Evolutionary conservation across 176 grass and related monocot genomes (phyloP).

Genomic region (Aegilops bicornis): DNA sequence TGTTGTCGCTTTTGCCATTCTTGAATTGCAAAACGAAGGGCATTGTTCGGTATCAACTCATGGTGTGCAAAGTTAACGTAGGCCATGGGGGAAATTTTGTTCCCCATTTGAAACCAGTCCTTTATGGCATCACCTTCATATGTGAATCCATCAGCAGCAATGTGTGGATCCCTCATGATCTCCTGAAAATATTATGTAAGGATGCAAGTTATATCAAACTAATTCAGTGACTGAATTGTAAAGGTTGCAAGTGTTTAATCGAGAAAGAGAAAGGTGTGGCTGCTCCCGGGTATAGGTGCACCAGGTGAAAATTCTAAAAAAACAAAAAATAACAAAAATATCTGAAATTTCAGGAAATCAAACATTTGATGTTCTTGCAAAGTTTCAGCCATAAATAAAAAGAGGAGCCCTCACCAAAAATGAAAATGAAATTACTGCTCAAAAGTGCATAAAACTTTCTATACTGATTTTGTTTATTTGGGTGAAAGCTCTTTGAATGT

Average conservation of each 20-base stretch:
- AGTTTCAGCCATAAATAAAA: no score
- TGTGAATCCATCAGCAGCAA: constrained; percentile 57
- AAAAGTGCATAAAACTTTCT: no score
- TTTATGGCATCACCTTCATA: constrained; percentile 55
- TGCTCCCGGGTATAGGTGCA: no score
- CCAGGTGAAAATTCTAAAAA: no score
- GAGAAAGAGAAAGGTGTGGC: no score
- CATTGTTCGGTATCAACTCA: constrained; percentile 39
- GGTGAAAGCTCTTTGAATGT: no score
- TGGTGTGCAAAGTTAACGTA: constrained; percentile 27
- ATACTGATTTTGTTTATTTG: no score
- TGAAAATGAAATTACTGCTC: no score
- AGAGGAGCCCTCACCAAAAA: no score
- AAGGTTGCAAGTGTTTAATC: not conserved
- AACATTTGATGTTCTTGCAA: no score
- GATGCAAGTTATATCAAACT: constrained; percentile 1
- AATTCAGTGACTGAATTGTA: not conserved
- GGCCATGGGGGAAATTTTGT: constrained; percentile 40
- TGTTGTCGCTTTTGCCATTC: constrained; percentile 31
- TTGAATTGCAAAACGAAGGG: constrained; percentile 50
- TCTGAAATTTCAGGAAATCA: no score
- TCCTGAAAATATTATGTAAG: constrained; percentile 32
- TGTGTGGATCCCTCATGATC: constrained; percentile 50
- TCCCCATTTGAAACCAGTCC: constrained; percentile 46
- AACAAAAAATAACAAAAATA: no score